Conservation (phyloP, 495 filamentous ascomycete genomes). For the Podospora fimiseda region DNA sequence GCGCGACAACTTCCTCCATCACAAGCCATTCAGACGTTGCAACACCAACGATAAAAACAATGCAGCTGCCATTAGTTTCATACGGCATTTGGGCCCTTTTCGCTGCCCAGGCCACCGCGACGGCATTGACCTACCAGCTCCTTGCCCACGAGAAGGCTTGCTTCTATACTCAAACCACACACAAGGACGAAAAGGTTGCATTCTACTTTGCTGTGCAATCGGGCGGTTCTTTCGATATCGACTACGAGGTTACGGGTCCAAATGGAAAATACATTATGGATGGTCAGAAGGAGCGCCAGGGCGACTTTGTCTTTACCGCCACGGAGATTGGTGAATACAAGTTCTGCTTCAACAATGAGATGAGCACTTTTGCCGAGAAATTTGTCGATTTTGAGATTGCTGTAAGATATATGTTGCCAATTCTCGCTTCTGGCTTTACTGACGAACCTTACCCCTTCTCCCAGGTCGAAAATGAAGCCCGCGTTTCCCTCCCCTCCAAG, state of each 20-base stretch:
- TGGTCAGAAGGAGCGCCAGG: conserved; percentile 87
- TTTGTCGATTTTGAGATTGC: conserved; percentile 98
- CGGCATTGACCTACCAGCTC: conserved; percentile 92
- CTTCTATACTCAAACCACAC: conserved; percentile 77
- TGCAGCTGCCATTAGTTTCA: conserved; percentile 45
- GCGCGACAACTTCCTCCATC: conserved; percentile 6
- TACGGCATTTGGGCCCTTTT: conserved; percentile 60
- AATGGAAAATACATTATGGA: conserved; percentile 77
- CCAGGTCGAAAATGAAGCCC: conserved; percentile 90
- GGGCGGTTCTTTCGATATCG: conserved; percentile 91
- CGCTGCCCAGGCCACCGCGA: conserved; percentile 57
- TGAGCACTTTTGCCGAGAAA: conserved; percentile 97
- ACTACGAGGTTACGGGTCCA: conserved; percentile 83
- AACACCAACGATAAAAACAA: conserved; percentile 22
- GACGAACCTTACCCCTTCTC: not conserved
- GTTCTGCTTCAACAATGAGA: conserved; percentile 98
- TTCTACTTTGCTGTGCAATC: conserved; percentile 99
- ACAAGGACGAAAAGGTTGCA: conserved; percentile 77
- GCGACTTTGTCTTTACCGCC: conserved; percentile 97
- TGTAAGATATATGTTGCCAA: conserved; percentile 45
- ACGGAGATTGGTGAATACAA: conserved; percentile 88
- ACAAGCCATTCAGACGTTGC: conserved; percentile 1
- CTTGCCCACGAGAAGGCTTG: conserved; percentile 87
- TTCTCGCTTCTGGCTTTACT: not conserved
- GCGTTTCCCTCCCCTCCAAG: conserved; percentile 77